phyloP scores from a whole-genome alignment of 441 rosid species.

The Populus hybrid region DNA sequence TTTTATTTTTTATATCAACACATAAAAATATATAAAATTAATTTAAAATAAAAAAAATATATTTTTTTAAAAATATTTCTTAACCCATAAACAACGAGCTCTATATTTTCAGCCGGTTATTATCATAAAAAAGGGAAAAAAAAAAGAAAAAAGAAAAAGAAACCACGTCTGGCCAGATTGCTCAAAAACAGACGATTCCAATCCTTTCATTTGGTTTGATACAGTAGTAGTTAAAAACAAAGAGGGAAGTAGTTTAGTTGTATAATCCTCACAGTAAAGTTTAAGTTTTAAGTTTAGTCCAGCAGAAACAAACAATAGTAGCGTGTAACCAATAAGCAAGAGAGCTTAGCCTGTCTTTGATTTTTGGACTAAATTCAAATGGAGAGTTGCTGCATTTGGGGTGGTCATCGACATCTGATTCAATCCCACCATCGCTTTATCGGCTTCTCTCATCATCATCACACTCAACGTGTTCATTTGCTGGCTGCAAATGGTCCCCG shows the following conservation, averaged over 20 bases:
- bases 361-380: neutral
- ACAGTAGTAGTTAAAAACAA: neutral
- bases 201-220: too few relatives aligned
- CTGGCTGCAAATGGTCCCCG: slow-evolving; percentile 8
- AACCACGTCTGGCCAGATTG: neutral
- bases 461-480: slow-evolving; percentile 1
- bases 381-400: slow-evolving; percentile 35
- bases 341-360: neutral
- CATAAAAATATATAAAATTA: too few relatives aligned
- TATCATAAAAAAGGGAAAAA: too few relatives aligned
- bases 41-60: too few relatives aligned
- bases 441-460: slow-evolving; percentile 12
- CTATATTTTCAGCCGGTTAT: too few relatives aligned
- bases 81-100: too few relatives aligned
- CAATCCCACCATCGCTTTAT: slow-evolving; percentile 8
- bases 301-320: neutral
- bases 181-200: neutral
- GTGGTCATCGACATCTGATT: slow-evolving; percentile 10
- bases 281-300: neutral
- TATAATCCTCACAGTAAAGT: neutral
- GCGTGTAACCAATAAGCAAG: neutral
- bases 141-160: too few relatives aligned
- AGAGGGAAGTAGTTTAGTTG: neutral
- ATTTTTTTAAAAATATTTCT: too few relatives aligned
- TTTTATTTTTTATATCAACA: too few relatives aligned